phyloP scores from a whole-genome alignment of 768 basidiomycete species.

The Lyophyllum decastes region DNA sequence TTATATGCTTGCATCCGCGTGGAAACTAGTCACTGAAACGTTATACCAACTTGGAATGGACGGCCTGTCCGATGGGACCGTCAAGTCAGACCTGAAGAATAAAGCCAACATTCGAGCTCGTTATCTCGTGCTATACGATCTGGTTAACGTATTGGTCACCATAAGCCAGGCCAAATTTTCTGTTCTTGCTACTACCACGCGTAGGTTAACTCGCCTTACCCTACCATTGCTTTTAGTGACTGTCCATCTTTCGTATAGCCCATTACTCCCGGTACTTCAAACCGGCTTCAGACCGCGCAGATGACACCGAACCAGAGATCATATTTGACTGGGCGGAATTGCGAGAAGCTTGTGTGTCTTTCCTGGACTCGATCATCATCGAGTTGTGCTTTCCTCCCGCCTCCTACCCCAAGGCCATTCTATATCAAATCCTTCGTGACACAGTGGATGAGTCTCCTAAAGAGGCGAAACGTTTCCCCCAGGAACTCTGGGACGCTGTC shows the following conservation, averaged over 20 bases:
- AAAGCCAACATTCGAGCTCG: conserved; percentile 51
- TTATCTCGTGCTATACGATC: conserved; percentile 67
- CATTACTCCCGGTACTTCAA: conserved; percentile 78
- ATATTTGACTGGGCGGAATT: conserved; percentile 68
- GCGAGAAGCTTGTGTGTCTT: conserved; percentile 69
- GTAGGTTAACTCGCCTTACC: conserved; percentile 41
- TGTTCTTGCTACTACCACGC: conserved; percentile 65
- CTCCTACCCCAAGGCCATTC: conserved; percentile 62
- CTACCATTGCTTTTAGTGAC: not conserved
- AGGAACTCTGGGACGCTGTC: conserved; percentile 77
- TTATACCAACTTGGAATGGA: conserved; percentile 55
- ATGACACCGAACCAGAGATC: conserved; percentile 50
- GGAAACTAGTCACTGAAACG: conserved; percentile 69
- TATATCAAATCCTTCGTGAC: conserved; percentile 70
- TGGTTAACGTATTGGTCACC: conserved; percentile 59
- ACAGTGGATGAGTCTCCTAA: conserved; percentile 72
- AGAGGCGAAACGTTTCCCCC: conserved; percentile 76
- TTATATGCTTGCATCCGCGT: conserved; percentile 81
- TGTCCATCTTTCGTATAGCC: conserved; percentile 38
- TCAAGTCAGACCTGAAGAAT: conserved; percentile 54
- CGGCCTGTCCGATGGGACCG: conserved; percentile 53
- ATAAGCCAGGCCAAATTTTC: conserved; percentile 68
- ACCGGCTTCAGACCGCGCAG: conserved; percentile 25
- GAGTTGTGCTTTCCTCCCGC: conserved; percentile 79
- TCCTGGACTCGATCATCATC: conserved; percentile 81